Conservation (phyloP, 2,329 filamentous ascomycete genomes). For the Xylariomycetidae sp. region DNA sequence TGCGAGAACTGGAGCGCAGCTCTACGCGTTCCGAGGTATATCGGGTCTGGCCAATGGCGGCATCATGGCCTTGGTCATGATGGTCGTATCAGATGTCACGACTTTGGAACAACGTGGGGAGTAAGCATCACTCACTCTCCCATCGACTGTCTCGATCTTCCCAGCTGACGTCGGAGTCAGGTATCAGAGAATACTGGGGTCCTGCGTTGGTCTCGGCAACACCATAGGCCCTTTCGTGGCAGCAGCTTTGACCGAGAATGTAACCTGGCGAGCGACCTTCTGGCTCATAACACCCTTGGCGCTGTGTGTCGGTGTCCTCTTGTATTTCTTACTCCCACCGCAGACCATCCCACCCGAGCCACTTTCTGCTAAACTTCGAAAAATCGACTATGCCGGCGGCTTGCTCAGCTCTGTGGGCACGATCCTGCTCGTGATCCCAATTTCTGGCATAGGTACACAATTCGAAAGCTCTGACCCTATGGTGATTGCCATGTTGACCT, state of each 20-base stretch:
- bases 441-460: not conserved
- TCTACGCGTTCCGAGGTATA: conserved; percentile 32
- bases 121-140: not conserved
- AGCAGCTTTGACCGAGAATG: conserved; percentile 29
- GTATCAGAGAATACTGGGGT: conserved; percentile 38
- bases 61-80: conserved; percentile 30
- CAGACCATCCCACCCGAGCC: not conserved
- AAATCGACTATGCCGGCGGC: not conserved
- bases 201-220: conserved; percentile 40
- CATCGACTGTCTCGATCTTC: not conserved
- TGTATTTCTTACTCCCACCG: not conserved
- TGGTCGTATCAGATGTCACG: conserved; percentile 33
- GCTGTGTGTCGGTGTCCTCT: not conserved
- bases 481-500: not conserved
- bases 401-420: not conserved
- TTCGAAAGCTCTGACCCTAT: not conserved
- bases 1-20: conserved; percentile 22
- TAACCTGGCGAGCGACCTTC: not conserved
- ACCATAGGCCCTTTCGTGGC: conserved; percentile 42
- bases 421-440: not conserved
- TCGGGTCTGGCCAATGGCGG: conserved; percentile 32
- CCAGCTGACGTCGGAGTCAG: conserved; percentile 22
- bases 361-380: not conserved
- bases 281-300: conserved; percentile 1
- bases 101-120: conserved; percentile 19